Evolutionary conservation across 768 basidiomycete genomes (phyloP).

Genomic region (Leccinum rimulosum): DNA sequence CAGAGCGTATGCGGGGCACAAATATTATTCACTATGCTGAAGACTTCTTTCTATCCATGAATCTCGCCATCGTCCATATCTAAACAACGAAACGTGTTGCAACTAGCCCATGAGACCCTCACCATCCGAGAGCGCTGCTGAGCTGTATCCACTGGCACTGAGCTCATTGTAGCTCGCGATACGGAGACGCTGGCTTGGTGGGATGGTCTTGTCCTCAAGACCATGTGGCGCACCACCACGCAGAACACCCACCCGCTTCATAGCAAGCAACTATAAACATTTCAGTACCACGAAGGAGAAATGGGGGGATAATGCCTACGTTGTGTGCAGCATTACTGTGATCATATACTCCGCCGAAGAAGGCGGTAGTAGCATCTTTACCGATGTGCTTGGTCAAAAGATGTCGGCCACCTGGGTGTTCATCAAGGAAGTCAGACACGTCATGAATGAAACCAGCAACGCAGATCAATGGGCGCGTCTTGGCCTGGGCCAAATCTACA

Average conservation of each 20-base stretch:
- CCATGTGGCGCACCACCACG: conserved; percentile 53
- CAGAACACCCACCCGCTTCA: conserved; percentile 58
- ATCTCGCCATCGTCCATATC: not conserved
- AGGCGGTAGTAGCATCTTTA: conserved; percentile 88
- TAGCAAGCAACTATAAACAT: conserved; percentile 29
- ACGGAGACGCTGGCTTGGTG: conserved; percentile 69
- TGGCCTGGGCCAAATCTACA: conserved; percentile 74
- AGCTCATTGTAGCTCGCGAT: conserved; percentile 67
- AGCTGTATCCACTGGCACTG: conserved; percentile 46
- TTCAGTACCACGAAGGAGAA: conserved; percentile 2
- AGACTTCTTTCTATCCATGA: conserved; percentile 11
- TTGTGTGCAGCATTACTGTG: conserved; percentile 90
- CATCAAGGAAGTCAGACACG: conserved; percentile 77
- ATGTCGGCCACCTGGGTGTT: conserved; percentile 90
- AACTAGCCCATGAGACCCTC: conserved; percentile 46
- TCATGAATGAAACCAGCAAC: conserved; percentile 95
- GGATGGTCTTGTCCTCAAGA: conserved; percentile 60
- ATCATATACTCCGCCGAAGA: conserved; percentile 90
- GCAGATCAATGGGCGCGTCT: conserved; percentile 78
- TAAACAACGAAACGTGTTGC: not conserved
- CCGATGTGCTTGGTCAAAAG: conserved; percentile 82
- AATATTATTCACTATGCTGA: conserved; percentile 6
- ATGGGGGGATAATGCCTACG: conserved; percentile 36
- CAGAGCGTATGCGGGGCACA: conserved; percentile 5
- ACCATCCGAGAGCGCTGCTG: conserved; percentile 56